A percentile compares a stretch with the other conserved stretches of the same genome.
phyloP scores from a whole-genome alignment of 129 eudicot genomes.

The Helianthus annuus region HanXRQr2.0-SUNRISE NC_035437.2:141461526-141462025 shows the following conservation, averaged over 20 bases:
- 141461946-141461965: background rate
- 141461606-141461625: too few species aligned
- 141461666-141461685: too few species aligned
- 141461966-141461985: too few species aligned
- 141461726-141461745: constrained; percentile 89
- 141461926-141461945: constrained; percentile 48
- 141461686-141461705: constrained; percentile 76
- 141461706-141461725: constrained; percentile 90
- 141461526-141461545: constrained; percentile 80
- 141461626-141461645: too few species aligned
- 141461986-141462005: too few species aligned
- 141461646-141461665: too few species aligned
- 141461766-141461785: constrained; percentile 98
- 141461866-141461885: constrained; percentile 43
- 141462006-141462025: too few species aligned
- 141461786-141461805: constrained; percentile 97
- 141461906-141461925: constrained; percentile 44
- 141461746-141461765: constrained; percentile 75
- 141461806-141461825: constrained; percentile 91
- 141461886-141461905: constrained; percentile 48
- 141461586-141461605: constrained; percentile 41
- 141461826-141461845: constrained; percentile 41
- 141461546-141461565: constrained; percentile 84
- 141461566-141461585: constrained; percentile 47
- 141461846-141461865: constrained; percentile 23